A percentile compares a stretch with the other conserved stretches of the same genome.
Conservation (phyloP, 2,329 filamentous ascomycete species). For the Curvularia hawaiiensis region DNA sequence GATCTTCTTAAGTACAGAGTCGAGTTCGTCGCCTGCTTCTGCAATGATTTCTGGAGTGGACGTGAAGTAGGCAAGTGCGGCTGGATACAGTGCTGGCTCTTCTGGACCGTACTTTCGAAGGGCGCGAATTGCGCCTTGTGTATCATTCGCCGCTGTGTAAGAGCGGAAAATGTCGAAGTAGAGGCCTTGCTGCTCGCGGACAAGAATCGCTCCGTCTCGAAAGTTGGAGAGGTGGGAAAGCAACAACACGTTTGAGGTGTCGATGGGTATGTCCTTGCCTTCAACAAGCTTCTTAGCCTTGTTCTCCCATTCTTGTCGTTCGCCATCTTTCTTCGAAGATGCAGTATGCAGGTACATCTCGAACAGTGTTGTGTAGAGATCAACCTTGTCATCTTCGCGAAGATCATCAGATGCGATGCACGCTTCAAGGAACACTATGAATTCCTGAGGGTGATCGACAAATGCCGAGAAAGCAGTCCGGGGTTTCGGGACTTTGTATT, state of each 20-base stretch:
- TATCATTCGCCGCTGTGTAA: constrained; percentile 91
- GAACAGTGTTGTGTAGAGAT: constrained; percentile 93
- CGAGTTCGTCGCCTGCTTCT: constrained; percentile 85
- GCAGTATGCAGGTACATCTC: constrained; percentile 98
- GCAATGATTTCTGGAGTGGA: constrained; percentile 80
- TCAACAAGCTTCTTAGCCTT: constrained; percentile 92
- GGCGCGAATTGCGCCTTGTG: constrained; percentile 85
- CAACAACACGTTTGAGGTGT: constrained; percentile 91
- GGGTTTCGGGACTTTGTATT: constrained; percentile 81
- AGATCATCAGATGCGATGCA: constrained; percentile 75
- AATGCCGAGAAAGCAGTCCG: constrained; percentile 94
- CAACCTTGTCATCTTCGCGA: constrained; percentile 75
- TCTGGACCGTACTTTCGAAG: constrained; percentile 89
- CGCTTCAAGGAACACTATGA: constrained; percentile 90
- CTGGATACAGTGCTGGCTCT: constrained; percentile 90
- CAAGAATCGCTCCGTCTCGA: constrained; percentile 85
- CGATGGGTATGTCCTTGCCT: constrained; percentile 78
- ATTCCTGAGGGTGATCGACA: constrained; percentile 90
- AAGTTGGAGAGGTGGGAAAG: constrained; percentile 93
- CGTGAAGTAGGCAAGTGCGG: constrained; percentile 91
- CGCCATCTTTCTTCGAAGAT: constrained; percentile 70
- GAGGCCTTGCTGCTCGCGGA: constrained; percentile 91
- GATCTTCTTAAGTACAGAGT: constrained; percentile 80
- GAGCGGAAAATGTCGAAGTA: constrained; percentile 96
- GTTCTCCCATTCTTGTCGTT: constrained; percentile 81